Percentiles rank a stretch among this genome's conserved stretches.
Evolutionary conservation across 495 filamentous ascomycete species (phyloP).

Genomic region (Tuber microsphaerosporum): DNA sequence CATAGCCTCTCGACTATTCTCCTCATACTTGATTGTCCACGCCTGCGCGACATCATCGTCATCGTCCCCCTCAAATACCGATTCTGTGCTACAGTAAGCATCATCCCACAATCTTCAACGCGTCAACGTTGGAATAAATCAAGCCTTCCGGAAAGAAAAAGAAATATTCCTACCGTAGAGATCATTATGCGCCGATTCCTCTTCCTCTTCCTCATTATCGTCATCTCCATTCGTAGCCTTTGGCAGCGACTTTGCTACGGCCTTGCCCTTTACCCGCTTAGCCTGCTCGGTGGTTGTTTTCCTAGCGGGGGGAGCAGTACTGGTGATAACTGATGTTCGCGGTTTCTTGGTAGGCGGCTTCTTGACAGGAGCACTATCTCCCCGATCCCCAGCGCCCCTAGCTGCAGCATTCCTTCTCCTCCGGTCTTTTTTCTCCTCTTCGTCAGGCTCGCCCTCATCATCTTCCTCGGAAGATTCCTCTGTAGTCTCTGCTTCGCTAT

Average conservation of each 20-base stretch:
- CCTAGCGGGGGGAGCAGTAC: slow-evolving; percentile 47
- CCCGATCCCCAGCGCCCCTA: slow-evolving; percentile 34
- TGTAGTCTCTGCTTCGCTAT: slow-evolving; percentile 12
- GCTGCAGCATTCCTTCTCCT: slow-evolving; percentile 27
- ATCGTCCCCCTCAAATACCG: slow-evolving; percentile 41
- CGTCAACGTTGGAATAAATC: not conserved
- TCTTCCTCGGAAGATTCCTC: slow-evolving; percentile 22
- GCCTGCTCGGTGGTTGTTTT: slow-evolving; percentile 36
- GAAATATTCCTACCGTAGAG: slow-evolving; percentile 29
- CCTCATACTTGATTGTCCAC: slow-evolving; percentile 70
- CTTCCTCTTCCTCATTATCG: slow-evolving; percentile 13
- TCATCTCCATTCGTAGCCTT: slow-evolving; percentile 38
- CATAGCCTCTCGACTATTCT: slow-evolving; percentile 60
- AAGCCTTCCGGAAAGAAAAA: not conserved
- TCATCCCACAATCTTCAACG: slow-evolving; percentile 18
- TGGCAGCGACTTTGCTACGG: slow-evolving; percentile 36
- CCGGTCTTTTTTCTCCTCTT: slow-evolving; percentile 56
- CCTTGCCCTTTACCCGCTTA: slow-evolving; percentile 24
- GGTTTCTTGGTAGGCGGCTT: slow-evolving; percentile 67
- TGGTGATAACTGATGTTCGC: slow-evolving; percentile 58
- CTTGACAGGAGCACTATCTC: slow-evolving; percentile 43
- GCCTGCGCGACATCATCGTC: slow-evolving; percentile 67
- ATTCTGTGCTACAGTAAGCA: slow-evolving; percentile 35
- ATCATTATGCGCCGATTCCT: slow-evolving; percentile 21
- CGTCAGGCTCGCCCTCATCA: slow-evolving; percentile 50